Base-by-base conservation (phyloP, 1,284 basidiomycete genomes). In the Sanghuangporus weigelae region DNA sequence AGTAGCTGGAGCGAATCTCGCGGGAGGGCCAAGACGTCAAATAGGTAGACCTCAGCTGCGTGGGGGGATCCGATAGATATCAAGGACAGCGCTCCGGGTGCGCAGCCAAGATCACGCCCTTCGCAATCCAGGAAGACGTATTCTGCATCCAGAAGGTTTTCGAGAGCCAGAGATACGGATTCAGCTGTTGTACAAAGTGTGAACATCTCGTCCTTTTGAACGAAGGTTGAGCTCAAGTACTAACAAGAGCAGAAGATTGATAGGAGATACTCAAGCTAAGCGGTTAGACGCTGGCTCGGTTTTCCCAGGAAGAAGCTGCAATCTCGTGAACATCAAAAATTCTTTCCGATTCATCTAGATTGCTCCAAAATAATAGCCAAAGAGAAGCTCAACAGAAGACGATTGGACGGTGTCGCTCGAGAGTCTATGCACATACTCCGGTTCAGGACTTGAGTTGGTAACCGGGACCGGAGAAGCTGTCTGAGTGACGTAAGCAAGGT, bases 31-130 rank as follows among this genome's bases (percentile, higher is more conserved):
- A 75, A 68, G 59, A 74, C 72, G 67, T 80, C 79, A 60, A 81
- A 76, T 44, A 80, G 65, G 68, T 75, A 81, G 63, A 81, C 72
- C 56, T 73, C 67, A 51, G 75, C 70, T 0, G 77, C 76, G 53
- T 71, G 67, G 21, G 72, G 68, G 0, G 78, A 76, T 19, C 80
- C 77, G 62, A 81, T 71, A 60, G 76, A 77, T 65, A 81, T 70
- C 61, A 81, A 70, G 11, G 78, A 78, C 35, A 80, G 74, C 1
- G 65, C 73, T 42, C 80, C 79, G 4, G 69, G 73, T 1, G 62
- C 68, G 26, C 62, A 69, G 7, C 79, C 79, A 7, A 81, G 65
- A 60, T 76, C 71, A 63, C 73, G 72, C 14, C 78, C 80, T 55
- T 78, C 76, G 63, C 72, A 77, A 67, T 76, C 75, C 60, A 76